These are phyloP conservation scores for Tetrastigma voinierianum DNA, from an alignment of 164 flowering plant species.

Conservation along the genomic window DNA sequence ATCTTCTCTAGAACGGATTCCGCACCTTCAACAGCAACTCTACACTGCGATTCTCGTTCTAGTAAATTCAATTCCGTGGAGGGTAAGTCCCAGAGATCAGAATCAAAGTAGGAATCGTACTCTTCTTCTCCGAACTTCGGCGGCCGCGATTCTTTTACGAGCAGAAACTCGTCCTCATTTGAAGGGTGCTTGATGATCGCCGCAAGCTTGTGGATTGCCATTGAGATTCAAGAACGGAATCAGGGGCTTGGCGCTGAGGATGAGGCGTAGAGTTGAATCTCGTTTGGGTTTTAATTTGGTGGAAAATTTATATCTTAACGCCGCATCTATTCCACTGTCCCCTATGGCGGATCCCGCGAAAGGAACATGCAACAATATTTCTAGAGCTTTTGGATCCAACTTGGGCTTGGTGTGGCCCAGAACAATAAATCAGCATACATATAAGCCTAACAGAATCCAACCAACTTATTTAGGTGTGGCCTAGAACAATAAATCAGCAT, in stretches of 20 bases:
- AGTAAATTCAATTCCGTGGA: constrained; percentile 38
- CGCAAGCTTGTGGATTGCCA: constrained; percentile 57
- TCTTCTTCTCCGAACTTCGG: constrained; percentile 62
- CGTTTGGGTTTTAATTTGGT: neutral
- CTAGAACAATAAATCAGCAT: no score
- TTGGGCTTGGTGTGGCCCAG: no score
- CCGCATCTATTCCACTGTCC: no score
- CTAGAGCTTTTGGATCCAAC: no score
- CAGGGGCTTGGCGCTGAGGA: neutral
- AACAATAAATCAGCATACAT: no score
- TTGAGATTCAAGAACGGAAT: constrained; percentile 4
- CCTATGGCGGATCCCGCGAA: no score
- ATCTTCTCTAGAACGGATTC: constrained; percentile 33
- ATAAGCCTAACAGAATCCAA: no score
- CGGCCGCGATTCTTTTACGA: constrained; percentile 60
- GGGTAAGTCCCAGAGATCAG: constrained; percentile 93
- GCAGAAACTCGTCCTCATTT: constrained; percentile 49
- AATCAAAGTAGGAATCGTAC: constrained; percentile 74
- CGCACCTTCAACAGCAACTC: constrained; percentile 30
- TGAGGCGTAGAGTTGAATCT: neutral
- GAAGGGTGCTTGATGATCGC: constrained; percentile 48
- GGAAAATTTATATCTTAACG: no score
- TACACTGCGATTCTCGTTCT: constrained; percentile 15
- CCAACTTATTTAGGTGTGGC: no score
- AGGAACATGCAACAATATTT: no score